Conservation (phyloP, 2,329 filamentous ascomycete genomes). For the Pezicula neosporulosa region DNA sequence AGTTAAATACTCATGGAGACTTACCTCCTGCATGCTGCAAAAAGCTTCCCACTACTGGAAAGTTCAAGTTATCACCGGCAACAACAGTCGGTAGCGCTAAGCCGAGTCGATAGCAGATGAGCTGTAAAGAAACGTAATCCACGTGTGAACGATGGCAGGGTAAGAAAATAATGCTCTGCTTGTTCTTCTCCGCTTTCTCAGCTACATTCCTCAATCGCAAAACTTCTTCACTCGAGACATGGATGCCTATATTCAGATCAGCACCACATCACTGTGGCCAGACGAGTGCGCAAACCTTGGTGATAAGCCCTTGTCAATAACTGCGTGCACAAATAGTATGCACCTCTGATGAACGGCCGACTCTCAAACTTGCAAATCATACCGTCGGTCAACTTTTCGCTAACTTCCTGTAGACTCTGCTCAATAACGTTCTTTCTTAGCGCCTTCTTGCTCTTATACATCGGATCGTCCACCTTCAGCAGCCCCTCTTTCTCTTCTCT, state of each 20-base stretch:
- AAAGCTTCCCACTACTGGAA: slow-evolving; percentile 85
- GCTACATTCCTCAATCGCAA: slow-evolving; percentile 78
- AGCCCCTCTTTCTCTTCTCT: slow-evolving; percentile 76
- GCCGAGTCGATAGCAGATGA: slow-evolving; percentile 93
- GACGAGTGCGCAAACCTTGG: slow-evolving; percentile 54
- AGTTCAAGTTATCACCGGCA: slow-evolving; percentile 93
- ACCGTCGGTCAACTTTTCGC: slow-evolving; percentile 80
- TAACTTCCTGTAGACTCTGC: slow-evolving; percentile 71
- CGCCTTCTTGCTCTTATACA: slow-evolving; percentile 48
- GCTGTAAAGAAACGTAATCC: slow-evolving; percentile 90
- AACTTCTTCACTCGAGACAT: slow-evolving; percentile 93
- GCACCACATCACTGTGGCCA: background rate
- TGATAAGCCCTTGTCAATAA: slow-evolving; percentile 90
- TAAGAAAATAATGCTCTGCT: slow-evolving; percentile 93
- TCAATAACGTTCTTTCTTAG: slow-evolving; percentile 64
- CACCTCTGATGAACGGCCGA: slow-evolving; percentile 84
- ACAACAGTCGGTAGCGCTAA: slow-evolving; percentile 88
- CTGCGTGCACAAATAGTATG: slow-evolving; percentile 87
- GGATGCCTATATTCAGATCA: slow-evolving; percentile 54
- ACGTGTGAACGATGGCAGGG: slow-evolving; percentile 94
- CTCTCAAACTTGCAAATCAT: slow-evolving; percentile 99
- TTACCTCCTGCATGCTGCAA: slow-evolving; percentile 76
- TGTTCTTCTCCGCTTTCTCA: slow-evolving; percentile 76
- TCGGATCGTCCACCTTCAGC: slow-evolving; percentile 52
- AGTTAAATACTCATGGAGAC: slow-evolving; percentile 7